Base-by-base conservation (phyloP, 2,329 filamentous ascomycete species). In the Akanthomyces uredinophilus region DNA sequence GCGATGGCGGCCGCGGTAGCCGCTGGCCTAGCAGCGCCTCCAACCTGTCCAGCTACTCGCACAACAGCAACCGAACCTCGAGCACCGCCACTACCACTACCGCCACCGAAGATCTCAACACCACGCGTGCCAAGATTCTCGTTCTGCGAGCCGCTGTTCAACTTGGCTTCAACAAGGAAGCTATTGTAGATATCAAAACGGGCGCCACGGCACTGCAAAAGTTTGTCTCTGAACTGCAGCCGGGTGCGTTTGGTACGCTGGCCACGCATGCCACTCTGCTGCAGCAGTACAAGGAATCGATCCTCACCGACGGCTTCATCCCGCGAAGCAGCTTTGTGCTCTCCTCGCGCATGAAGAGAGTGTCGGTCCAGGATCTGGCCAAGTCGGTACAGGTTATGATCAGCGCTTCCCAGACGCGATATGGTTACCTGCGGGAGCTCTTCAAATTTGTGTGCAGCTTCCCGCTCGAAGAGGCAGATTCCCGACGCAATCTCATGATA, bases 361-460 rank as follows among this genome's bases (percentile, higher is more conserved):
- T 90, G 6, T 81, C 80, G 4, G 90, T 91, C 0, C 76, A 81
- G n/a, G 92, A 97, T 67, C 85, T 96, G 65, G 90, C 90, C 41
- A 89, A 88, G 73, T 91, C 90, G 55, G 89, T 96, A 7, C 80
- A 83, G 58, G 88, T 88, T 79, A 90, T 96, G 84, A 84, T 84
- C 58, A 81, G 85, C 62, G 87, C 85, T 43, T 82, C 82, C 32
- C 70, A 74, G 2, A 82, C 85, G 62, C 86, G 92, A 68, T 95
- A 95, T 73, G 79, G 79, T 10, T 97, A 94, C 81, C 77, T 97
- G 65, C 82, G 86, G 55, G 92, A 96, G 69, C 79, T 97, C 16
- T 97, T 91, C 77, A 84, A 85, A 59, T 81, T 94, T 46, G 92
- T 96, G 3, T 96, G 96, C 73, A 90, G 91, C 4, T 94, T 94